These are phyloP conservation scores for Pseudogymnoascus sp. DNA, from an alignment of 2,329 filamentous ascomycete species.

Conservation along the genomic window DNA sequence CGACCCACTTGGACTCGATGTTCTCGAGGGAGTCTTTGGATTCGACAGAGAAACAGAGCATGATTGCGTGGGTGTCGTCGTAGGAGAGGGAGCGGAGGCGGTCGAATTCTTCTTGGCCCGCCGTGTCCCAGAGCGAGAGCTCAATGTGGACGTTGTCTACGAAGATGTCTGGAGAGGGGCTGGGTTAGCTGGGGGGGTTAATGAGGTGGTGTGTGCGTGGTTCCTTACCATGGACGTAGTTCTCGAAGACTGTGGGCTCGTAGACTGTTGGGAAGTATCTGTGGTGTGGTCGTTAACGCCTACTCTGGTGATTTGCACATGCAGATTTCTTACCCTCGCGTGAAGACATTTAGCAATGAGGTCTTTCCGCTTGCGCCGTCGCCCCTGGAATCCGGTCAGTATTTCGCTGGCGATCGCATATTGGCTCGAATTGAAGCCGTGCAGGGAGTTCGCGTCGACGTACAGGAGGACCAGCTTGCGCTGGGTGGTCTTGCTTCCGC, in stretches of 20 bases:
- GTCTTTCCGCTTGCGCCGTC: slow-evolving; percentile 98
- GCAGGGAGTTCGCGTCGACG: slow-evolving; percentile 27
- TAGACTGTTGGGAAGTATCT: slow-evolving; percentile 98
- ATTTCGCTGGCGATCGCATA: slow-evolving; percentile 9
- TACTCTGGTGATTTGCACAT: neutral
- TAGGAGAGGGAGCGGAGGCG: slow-evolving; percentile 90
- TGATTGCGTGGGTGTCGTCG: slow-evolving; percentile 93
- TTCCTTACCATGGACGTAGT: slow-evolving; percentile 81
- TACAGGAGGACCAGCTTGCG: slow-evolving; percentile 68
- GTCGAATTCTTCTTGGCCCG: slow-evolving; percentile 98
- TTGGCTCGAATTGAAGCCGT: slow-evolving; percentile 6
- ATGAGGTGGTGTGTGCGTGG: slow-evolving; percentile 7
- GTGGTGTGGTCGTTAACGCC: slow-evolving; percentile 13
- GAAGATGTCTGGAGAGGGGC: slow-evolving; percentile 68
- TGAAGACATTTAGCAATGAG: slow-evolving; percentile 94
- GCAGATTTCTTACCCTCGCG: slow-evolving; percentile 63
- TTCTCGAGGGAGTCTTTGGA: slow-evolving; percentile 95
- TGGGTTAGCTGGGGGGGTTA: neutral
- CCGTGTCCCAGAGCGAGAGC: slow-evolving; percentile 95
- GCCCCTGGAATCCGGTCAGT: slow-evolving; percentile 48
- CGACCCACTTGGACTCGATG: slow-evolving; percentile 97
- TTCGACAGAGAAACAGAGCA: slow-evolving; percentile 98
- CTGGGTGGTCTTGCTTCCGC: slow-evolving; percentile 58
- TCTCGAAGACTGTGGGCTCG: slow-evolving; percentile 97
- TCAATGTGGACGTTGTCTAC: slow-evolving; percentile 97